Evolutionary conservation across 495 filamentous ascomycete species (phyloP).

Genomic region (Zalerion maritima): DNA sequence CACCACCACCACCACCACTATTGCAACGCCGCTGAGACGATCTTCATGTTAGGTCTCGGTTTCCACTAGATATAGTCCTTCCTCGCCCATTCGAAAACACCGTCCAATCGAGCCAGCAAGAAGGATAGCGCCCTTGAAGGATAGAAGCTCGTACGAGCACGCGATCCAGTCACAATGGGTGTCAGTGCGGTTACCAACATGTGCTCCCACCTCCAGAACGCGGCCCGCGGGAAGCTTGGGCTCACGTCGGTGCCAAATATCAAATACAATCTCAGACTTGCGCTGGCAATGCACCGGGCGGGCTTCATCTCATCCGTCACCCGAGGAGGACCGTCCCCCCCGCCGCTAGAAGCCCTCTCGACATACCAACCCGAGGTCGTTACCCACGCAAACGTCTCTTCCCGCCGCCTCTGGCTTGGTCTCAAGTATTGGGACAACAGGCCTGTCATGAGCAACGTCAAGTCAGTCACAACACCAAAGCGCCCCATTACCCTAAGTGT

Average conservation of each 20-base stretch:
- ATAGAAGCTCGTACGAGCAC: slow-evolving; percentile 5
- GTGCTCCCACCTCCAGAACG: slow-evolving; percentile 92
- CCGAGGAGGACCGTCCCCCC: slow-evolving; percentile 56
- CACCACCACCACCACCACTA: too few relatives aligned
- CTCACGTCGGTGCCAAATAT: slow-evolving; percentile 74
- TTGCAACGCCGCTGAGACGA: too few relatives aligned
- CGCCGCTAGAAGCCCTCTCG: slow-evolving; percentile 34
- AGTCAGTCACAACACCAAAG: slow-evolving; percentile 62
- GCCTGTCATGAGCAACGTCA: slow-evolving; percentile 62
- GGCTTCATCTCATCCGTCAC: slow-evolving; percentile 76
- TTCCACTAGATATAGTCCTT: too few relatives aligned
- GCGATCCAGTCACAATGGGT: slow-evolving; percentile 47
- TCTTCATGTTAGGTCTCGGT: too few relatives aligned
- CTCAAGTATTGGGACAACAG: slow-evolving; percentile 86
- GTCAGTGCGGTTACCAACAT: slow-evolving; percentile 66
- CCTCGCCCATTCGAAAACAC: neutral
- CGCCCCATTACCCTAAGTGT: slow-evolving; percentile 51
- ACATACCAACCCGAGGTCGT: slow-evolving; percentile 43
- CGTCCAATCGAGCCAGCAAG: neutral
- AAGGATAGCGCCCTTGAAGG: too few relatives aligned
- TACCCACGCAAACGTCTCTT: slow-evolving; percentile 64
- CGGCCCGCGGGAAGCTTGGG: slow-evolving; percentile 68
- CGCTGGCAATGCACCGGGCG: slow-evolving; percentile 61
- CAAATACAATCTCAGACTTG: slow-evolving; percentile 63
- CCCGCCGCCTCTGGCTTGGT: slow-evolving; percentile 74